Conservation (phyloP, 164 flowering plant genomes). For the Dillenia suffruticosa region DNA sequence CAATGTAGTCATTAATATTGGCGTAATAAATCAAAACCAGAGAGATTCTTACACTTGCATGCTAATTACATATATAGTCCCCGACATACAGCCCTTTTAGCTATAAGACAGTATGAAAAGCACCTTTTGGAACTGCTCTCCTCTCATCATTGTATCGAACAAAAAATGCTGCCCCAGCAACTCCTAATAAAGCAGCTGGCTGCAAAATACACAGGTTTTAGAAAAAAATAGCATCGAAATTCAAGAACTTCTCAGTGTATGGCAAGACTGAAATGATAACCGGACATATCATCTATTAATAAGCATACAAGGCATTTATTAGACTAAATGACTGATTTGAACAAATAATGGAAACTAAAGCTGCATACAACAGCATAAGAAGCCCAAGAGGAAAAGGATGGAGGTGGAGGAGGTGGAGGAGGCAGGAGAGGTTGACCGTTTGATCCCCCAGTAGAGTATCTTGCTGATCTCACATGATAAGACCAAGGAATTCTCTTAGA, state of each 20-base stretch:
- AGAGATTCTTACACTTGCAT: too few relatives aligned
- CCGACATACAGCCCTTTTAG: not conserved
- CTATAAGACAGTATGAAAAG: not conserved
- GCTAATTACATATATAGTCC: too few relatives aligned
- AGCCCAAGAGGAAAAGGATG: slow-evolving; percentile 31
- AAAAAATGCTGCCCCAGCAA: slow-evolving; percentile 52
- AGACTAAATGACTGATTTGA: not conserved
- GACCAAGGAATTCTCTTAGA: slow-evolving; percentile 28
- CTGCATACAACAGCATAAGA: slow-evolving; percentile 39
- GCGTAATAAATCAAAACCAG: too few relatives aligned
- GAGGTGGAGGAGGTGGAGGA: slow-evolving; percentile 12
- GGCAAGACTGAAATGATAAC: not conserved
- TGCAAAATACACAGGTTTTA: slow-evolving; percentile 25
- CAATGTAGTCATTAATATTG: too few relatives aligned
- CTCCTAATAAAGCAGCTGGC: slow-evolving; percentile 50
- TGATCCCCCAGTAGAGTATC: slow-evolving; percentile 11
- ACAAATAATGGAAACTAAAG: slow-evolving; percentile 3
- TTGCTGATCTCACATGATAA: slow-evolving; percentile 29
- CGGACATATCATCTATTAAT: not conserved
- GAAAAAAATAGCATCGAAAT: not conserved
- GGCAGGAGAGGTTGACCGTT: slow-evolving; percentile 7
- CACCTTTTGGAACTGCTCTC: slow-evolving; percentile 70
- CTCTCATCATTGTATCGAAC: slow-evolving; percentile 74
- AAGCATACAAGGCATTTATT: not conserved
- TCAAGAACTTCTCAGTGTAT: too few relatives aligned